Evolutionary conservation across 1,139 yeast species (phyloP).

Genomic region (Kodamaea ohmeri): DNA sequence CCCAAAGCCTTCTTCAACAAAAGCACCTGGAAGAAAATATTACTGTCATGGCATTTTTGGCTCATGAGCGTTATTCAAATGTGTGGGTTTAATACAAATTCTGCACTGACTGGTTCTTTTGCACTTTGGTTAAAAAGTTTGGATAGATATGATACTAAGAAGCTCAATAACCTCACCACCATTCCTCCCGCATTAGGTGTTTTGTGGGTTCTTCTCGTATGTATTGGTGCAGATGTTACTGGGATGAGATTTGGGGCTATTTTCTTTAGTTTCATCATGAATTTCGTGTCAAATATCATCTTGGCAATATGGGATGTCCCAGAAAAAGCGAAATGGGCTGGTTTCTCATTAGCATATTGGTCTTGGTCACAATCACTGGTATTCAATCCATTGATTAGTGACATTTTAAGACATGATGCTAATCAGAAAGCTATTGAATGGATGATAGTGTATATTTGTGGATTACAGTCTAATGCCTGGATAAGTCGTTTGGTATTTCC

Average conservation of each 20-base stretch:
- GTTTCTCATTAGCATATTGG: slow-evolving; percentile 20
- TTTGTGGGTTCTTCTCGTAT: slow-evolving; percentile 39
- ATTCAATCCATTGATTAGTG: slow-evolving; percentile 23
- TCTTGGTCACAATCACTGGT: slow-evolving; percentile 24
- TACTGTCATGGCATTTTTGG: slow-evolving; percentile 27
- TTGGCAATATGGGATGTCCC: slow-evolving; percentile 24
- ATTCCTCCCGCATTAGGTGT: slow-evolving; percentile 52
- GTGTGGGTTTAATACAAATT: slow-evolving; percentile 32
- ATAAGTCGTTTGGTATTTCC: slow-evolving; percentile 23
- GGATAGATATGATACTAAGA: slow-evolving; percentile 33
- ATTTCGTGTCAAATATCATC: slow-evolving; percentile 18
- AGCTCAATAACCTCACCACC: slow-evolving; percentile 40
- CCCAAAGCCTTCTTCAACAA: slow-evolving; percentile 24
- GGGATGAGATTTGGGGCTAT: slow-evolving; percentile 27
- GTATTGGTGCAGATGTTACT: slow-evolving; percentile 29
- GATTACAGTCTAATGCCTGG: slow-evolving; percentile 31
- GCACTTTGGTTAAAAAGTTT: slow-evolving; percentile 50
- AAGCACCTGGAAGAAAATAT: slow-evolving; percentile 21
- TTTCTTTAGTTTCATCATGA: slow-evolving; percentile 20
- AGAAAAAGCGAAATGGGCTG: slow-evolving; percentile 21
- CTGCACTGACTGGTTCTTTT: slow-evolving; percentile 43
- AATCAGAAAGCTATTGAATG: slow-evolving; percentile 28
- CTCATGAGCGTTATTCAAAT: slow-evolving; percentile 19
- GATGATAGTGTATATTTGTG: slow-evolving; percentile 25
- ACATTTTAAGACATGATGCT: slow-evolving; percentile 23